Conservation (phyloP, 2,329 filamentous ascomycete species). For the Xylariaceae sp. region DNA sequence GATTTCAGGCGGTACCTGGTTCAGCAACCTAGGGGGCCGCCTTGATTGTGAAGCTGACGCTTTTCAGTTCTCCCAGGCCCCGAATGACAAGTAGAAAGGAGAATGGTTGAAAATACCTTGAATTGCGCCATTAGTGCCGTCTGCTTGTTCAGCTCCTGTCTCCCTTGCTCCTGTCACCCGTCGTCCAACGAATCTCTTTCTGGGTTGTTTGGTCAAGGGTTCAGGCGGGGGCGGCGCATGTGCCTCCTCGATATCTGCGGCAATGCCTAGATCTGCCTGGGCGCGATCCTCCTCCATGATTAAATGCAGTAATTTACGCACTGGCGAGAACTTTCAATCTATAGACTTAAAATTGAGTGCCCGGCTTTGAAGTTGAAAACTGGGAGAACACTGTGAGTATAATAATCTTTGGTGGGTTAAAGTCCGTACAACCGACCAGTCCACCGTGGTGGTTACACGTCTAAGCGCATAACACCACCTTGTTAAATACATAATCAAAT, state of each 20-base stretch:
- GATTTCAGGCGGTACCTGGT: conserved; percentile 85
- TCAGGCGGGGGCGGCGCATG: conserved; percentile 32
- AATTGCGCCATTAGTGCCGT: conserved; percentile 61
- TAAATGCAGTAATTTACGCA: background rate
- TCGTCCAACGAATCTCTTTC: conserved; percentile 86
- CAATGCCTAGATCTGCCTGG: conserved; percentile 65
- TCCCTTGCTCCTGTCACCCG: conserved; percentile 54
- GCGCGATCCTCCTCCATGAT: conserved; percentile 73
- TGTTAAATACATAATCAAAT: no score
- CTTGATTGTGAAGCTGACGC: conserved; percentile 63
- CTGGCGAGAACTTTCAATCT: background rate
- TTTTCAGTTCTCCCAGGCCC: conserved; percentile 5
- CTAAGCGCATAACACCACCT: no score
- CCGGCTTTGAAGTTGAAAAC: background rate
- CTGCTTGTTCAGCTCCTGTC: conserved; percentile 34
- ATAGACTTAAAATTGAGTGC: background rate
- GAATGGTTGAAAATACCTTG: conserved; percentile 50
- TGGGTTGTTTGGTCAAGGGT: conserved; percentile 62
- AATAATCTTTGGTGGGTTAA: conserved; percentile 6
- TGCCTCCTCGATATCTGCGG: conserved; percentile 59
- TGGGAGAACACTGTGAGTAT: background rate
- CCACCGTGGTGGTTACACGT: background rate
- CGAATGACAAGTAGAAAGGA: background rate
- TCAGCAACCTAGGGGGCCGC: conserved; percentile 73
- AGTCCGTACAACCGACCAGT: no score